Conservation (phyloP, 371 early-diverging fungal genomes). For the Mucor ambiguus region DNA sequence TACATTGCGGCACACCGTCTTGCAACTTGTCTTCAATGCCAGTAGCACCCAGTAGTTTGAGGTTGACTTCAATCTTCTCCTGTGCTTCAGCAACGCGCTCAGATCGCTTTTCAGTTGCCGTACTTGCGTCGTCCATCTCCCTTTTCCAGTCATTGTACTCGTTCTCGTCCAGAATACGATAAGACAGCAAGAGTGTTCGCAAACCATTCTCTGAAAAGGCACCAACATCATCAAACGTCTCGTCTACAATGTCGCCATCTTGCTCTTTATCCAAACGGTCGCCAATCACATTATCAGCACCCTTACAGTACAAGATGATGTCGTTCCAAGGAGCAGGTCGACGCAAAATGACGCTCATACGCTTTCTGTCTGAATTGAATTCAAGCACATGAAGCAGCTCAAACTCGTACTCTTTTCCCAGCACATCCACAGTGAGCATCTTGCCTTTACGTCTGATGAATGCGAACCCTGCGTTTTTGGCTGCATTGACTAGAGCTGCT, state of each 20-base stretch:
- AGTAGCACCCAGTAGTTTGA: slow-evolving; percentile 90
- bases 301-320: slow-evolving; percentile 90
- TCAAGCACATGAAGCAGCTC: slow-evolving; percentile 82
- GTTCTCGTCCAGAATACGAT: slow-evolving; percentile 63
- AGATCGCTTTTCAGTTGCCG: slow-evolving; percentile 75
- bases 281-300: slow-evolving; percentile 95
- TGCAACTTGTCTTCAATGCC: slow-evolving; percentile 99
- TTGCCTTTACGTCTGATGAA: slow-evolving; percentile 57
- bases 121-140: slow-evolving; percentile 72
- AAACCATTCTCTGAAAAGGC: slow-evolving; percentile 82
- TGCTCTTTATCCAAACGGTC: slow-evolving; percentile 59
- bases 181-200: slow-evolving; percentile 89
- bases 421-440: slow-evolving; percentile 60
- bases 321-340: slow-evolving; percentile 79
- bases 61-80: slow-evolving; percentile 77
- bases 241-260: slow-evolving; percentile 46
- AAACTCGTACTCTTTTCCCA: slow-evolving; percentile 68
- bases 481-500: slow-evolving; percentile 86
- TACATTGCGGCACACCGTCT: slow-evolving; percentile 93
- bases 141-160: slow-evolving; percentile 72
- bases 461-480: slow-evolving; percentile 84
- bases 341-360: slow-evolving; percentile 90
- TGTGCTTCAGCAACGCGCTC: slow-evolving; percentile 71
- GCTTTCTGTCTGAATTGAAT: slow-evolving; percentile 93
- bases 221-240: slow-evolving; percentile 70